phyloP scores from a whole-genome alignment of 176 grass and related monocot genomes.

The Lolium rigidum region DNA sequence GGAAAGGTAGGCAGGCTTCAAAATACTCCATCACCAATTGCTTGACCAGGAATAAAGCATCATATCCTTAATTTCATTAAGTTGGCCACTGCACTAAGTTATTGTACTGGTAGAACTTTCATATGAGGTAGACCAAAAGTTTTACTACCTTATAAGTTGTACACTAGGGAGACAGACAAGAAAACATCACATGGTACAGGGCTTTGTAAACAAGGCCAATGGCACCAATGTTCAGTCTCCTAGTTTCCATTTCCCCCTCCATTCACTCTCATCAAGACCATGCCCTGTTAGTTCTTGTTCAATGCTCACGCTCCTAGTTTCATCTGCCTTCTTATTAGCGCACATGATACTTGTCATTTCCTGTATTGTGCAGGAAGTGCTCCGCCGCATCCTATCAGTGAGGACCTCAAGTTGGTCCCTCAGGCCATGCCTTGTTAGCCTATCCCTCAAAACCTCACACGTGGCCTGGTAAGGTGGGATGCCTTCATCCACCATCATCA shows the following conservation, averaged over 20 bases:
- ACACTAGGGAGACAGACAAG: conserved; percentile 17
- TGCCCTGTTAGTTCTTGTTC: conserved; percentile 8
- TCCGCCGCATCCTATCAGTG: conserved; percentile 69
- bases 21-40: conserved; percentile 22
- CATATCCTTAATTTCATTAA: conserved; percentile 20
- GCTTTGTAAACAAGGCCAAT: background rate
- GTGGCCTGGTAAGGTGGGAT: conserved; percentile 85
- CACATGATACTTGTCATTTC: conserved; percentile 69
- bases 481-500: conserved; percentile 89
- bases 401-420: conserved; percentile 61
- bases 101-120: conserved; percentile 5
- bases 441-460: conserved; percentile 77
- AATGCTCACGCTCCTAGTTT: conserved; percentile 28
- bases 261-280: conserved; percentile 37
- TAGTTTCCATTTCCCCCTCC: conserved; percentile 53
- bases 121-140: background rate
- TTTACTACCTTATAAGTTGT: conserved; percentile 27
- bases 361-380: conserved; percentile 79
- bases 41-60: background rate
- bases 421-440: conserved; percentile 61
- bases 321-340: conserved; percentile 40
- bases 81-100: background rate
- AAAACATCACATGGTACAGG: conserved; percentile 29
- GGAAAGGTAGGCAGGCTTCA: background rate
- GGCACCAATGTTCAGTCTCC: conserved; percentile 12